Conservation (phyloP, 129 eudicot genomes). For the Arctium lappa region DNA sequence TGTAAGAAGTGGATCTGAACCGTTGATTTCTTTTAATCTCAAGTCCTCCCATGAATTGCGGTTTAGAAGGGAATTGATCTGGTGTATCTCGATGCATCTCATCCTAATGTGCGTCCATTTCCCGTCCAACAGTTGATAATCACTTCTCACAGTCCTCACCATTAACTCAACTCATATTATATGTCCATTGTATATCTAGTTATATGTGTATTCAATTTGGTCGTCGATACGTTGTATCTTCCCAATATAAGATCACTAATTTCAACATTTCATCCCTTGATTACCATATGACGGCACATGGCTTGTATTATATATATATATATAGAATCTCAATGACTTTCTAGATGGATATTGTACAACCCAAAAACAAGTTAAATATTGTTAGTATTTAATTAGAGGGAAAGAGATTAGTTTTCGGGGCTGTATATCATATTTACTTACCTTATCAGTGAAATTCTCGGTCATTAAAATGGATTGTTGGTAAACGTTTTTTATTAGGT, state of each 20-base stretch:
- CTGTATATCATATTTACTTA: neutral
- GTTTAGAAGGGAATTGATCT: no score
- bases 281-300: conserved; percentile 33
- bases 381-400: neutral
- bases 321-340: conserved; percentile 11
- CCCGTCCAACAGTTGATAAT: no score
- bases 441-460: no score
- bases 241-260: conserved; percentile 2
- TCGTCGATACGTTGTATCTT: conserved; percentile 32
- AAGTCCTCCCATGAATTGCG: no score
- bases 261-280: conserved; percentile 15
- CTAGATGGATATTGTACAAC: conserved; percentile 21
- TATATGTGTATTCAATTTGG: conserved; percentile 10
- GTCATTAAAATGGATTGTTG: no score
- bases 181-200: neutral
- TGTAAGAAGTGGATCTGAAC: no score
- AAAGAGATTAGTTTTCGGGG: neutral
- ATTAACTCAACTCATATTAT: neutral
- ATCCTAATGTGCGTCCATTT: no score
- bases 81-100: no score
- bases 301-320: conserved; percentile 4
- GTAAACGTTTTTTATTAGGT: no score
- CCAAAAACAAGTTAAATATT: neutral
- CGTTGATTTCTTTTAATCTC: no score
- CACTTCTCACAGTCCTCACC: no score